Percentiles rank a stretch among this genome's conserved stretches.
Conservation (phyloP, 129 eudicot species). For the Mikania micrantha region DNA sequence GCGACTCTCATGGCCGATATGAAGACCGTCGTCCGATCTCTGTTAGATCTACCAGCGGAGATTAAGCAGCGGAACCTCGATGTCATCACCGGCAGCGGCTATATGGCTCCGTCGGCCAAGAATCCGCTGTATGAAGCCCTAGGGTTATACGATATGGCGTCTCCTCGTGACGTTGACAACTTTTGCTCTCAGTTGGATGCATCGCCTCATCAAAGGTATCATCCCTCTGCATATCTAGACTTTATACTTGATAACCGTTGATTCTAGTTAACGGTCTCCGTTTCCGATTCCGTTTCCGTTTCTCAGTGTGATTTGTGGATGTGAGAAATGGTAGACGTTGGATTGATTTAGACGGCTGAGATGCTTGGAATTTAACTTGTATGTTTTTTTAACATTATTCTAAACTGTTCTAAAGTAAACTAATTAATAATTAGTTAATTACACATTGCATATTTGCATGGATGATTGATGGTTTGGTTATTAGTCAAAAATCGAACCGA, state of each 20-base stretch:
- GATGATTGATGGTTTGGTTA: too few species aligned
- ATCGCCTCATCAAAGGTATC: conserved; percentile 50
- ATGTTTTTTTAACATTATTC: too few species aligned
- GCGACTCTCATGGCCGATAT: conserved; percentile 47
- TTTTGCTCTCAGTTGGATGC: conserved; percentile 59
- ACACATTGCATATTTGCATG: too few species aligned
- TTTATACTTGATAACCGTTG: not conserved
- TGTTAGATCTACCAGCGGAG: conserved; percentile 56
- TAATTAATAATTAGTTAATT: too few species aligned
- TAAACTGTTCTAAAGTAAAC: too few species aligned
- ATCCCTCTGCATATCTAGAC: not conserved
- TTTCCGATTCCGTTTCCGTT: too few species aligned
- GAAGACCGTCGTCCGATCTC: conserved; percentile 52
- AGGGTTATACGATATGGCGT: conserved; percentile 57
- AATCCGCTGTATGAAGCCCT: conserved; percentile 74
- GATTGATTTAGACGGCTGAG: too few species aligned
- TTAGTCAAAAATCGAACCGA: too few species aligned
- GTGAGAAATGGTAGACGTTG: too few species aligned
- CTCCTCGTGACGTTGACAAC: conserved; percentile 33
- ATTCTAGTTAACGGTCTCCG: not conserved
- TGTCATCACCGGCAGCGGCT: conserved; percentile 67
- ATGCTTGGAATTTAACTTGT: too few species aligned
- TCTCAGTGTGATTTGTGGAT: not conserved
- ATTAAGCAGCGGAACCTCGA: conserved; percentile 52
- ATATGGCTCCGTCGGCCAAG: conserved; percentile 40